Conservation (phyloP, 192 early-diverging fungal species). For the Lobosporangium transversale region DNA sequence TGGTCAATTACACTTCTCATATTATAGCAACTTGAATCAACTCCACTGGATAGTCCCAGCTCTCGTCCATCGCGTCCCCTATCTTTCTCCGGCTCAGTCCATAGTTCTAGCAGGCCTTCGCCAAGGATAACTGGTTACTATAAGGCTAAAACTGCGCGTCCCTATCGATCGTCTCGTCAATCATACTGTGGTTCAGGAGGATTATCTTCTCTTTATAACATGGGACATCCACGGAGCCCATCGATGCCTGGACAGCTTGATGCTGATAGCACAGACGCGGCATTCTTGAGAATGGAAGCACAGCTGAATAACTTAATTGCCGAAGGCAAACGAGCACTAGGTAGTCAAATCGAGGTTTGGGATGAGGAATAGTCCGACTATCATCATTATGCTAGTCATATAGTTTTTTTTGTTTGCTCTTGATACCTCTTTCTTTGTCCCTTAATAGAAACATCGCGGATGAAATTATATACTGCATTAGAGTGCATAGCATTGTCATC, state of each 20-base stretch:
- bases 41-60: background rate
- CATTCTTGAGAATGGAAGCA: slow-evolving; percentile 52
- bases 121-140: slow-evolving; percentile 4
- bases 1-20: no score
- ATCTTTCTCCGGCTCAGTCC: no score
- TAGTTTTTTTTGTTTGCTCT: no score
- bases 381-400: no score
- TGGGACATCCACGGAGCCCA: slow-evolving; percentile 11
- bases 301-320: slow-evolving; percentile 47
- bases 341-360: slow-evolving; percentile 41
- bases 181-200: slow-evolving; percentile 12
- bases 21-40: background rate
- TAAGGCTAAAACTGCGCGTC: slow-evolving; percentile 21
- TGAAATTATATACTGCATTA: no score
- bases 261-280: slow-evolving; percentile 43
- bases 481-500: no score
- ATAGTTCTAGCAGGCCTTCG: no score
- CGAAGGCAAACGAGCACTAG: slow-evolving; percentile 45
- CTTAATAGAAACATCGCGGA: no score
- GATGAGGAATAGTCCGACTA: slow-evolving; percentile 51
- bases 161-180: slow-evolving; percentile 13
- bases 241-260: slow-evolving; percentile 45
- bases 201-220: background rate
- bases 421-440: no score
- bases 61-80: no score